Base-by-base conservation (phyloP, 371 early-diverging fungal species). In the Circinella umbellata region DNA sequence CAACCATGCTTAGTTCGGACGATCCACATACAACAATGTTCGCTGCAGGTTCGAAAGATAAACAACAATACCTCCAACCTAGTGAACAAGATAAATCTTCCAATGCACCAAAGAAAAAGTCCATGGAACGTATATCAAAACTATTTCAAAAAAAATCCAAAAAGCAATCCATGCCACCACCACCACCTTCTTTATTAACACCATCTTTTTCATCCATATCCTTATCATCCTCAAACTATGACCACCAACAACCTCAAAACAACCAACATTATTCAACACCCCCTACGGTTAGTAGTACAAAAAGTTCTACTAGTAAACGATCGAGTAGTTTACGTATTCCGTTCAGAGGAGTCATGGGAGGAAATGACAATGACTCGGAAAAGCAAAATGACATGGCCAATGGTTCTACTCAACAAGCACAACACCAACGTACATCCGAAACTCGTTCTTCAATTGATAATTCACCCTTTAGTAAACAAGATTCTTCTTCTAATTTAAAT, bases 71-170 rank as follows among this genome's bases (percentile, higher is more conserved):
- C 37, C 61, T 59, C 7, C 63, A 63, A 6, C 63, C 69, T 15
- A 68, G 48, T 61, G 55, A 69, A 47, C 18, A 48, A 61, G 57
- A 67, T 13, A 59, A 69, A 57, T 36, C 51, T 68, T 18, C 60
- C 15, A 69, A 66, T 39, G 61, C 69, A 61, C 66, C 65, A n/a
- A 73, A 73, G 66, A 78, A 78, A 49, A 77, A 76, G 54, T 70
- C 78, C 14, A 69, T 80, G 51, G 79, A 78, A 57, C 76, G 83
- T 62, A 76, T 83, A 36, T 83, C 83, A 11, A 70, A 77, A 37
- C 62, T 83, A 38, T 83, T 83, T 68, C 80, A 78, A 61, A 80
- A 80, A 59, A 83, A 80, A 47, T 64, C 75, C 4, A 82, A 83
- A 57, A 67, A 73, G 37, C 75, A 76, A 53, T 66, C 70, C 20